A percentile compares a stretch with the other conserved stretches of the same genome.
These are phyloP conservation scores for Mesembryanthemum crystallinum DNA, from an alignment of 148 eudicot genomes.

Conservation along the genomic window DNA sequence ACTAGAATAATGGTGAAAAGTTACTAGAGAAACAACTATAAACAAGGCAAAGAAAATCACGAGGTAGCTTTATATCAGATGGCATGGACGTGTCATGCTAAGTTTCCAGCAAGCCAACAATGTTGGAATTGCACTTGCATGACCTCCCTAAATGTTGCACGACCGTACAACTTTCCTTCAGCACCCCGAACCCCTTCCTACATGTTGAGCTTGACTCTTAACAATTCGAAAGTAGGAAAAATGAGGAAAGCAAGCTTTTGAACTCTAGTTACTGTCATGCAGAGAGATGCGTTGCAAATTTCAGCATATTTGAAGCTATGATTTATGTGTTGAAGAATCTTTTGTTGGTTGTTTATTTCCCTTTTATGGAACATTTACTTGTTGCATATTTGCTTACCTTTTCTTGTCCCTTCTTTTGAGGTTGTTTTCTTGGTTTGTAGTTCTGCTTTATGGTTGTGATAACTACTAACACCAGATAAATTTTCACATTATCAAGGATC, in stretches of 20 bases:
- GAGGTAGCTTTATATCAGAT: too few species aligned
- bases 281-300: neutral
- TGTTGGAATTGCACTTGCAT: too few species aligned
- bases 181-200: too few species aligned
- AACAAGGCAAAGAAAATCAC: too few species aligned
- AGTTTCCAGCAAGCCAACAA: too few species aligned
- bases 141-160: too few species aligned
- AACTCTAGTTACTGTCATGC: neutral
- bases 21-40: too few species aligned
- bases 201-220: too few species aligned
- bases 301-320: neutral
- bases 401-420: neutral
- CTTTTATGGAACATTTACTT: neutral
- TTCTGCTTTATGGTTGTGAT: neutral
- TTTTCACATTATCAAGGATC: neutral
- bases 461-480: neutral
- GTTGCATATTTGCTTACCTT: neutral
- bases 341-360: neutral
- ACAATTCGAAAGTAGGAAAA: too few species aligned
- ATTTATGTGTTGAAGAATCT: neutral
- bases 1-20: too few species aligned
- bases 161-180: too few species aligned
- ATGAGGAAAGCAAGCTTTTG: neutral
- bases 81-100: too few species aligned
- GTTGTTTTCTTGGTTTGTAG: neutral